Conservation (phyloP, 2,329 filamentous ascomycete genomes). For the Colletotrichum musicola region DNA sequence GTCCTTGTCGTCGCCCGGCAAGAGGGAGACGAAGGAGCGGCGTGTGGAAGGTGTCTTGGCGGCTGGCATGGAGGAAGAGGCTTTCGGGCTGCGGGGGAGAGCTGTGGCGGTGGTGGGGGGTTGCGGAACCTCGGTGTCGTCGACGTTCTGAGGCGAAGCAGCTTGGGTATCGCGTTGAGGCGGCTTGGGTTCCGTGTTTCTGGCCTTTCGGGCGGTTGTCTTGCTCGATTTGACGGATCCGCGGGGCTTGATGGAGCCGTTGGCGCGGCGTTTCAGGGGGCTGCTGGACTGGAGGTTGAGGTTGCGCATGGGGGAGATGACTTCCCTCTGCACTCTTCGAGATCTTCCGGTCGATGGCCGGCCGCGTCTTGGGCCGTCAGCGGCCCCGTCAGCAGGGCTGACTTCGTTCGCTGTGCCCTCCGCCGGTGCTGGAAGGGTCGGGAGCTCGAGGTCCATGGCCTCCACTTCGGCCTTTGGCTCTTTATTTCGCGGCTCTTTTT, state of each 20-base stretch:
- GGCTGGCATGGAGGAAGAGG: not conserved
- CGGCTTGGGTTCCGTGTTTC: not conserved
- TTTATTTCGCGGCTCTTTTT: not conserved
- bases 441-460: not conserved
- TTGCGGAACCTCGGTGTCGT: not conserved
- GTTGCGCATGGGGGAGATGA: not conserved
- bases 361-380: not conserved
- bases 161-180: not conserved
- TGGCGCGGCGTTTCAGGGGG: not conserved
- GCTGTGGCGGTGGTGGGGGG: too few relatives aligned
- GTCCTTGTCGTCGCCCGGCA: slow-evolving; percentile 53
- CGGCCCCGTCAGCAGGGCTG: too few relatives aligned
- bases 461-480: not conserved
- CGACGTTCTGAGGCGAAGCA: not conserved
- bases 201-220: not conserved
- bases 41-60: slow-evolving; percentile 44
- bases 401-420: not conserved
- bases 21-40: slow-evolving; percentile 57
- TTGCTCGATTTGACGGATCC: not conserved
- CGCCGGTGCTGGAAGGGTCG: not conserved
- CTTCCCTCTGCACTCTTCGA: not conserved
- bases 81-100: too few relatives aligned
- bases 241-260: not conserved
- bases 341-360: not conserved
- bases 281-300: not conserved